Evolutionary conservation across 1,139 yeast genomes (phyloP).

Genomic region (Blastobotrys indianensis): DNA sequence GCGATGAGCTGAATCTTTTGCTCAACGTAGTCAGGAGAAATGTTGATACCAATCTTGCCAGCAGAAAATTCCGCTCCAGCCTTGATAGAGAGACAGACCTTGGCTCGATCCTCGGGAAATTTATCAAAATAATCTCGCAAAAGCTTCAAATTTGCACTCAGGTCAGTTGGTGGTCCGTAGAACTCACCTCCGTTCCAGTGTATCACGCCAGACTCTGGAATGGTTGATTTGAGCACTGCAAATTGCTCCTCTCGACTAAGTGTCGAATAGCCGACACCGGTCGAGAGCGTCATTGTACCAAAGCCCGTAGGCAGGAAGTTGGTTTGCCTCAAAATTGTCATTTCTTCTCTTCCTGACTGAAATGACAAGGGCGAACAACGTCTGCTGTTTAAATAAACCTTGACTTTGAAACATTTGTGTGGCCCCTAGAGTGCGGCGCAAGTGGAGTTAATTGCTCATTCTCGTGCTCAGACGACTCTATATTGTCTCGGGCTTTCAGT

Average conservation of each 20-base stretch:
- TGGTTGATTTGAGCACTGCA: constrained; percentile 44
- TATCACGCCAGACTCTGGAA: constrained; percentile 43
- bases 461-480: too few species aligned
- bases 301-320: constrained; percentile 39
- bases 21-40: not conserved
- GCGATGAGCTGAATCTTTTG: constrained; percentile 41
- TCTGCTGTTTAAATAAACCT: too few species aligned
- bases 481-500: too few species aligned
- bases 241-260: constrained; percentile 30
- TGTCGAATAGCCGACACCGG: constrained; percentile 36
- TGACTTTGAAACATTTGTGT: too few species aligned
- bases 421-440: too few species aligned
- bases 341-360: too few species aligned
- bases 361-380: too few species aligned
- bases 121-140: constrained; percentile 51
- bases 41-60: not conserved
- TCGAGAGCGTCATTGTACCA: constrained; percentile 62
- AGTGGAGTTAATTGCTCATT: too few species aligned
- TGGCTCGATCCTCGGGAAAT: constrained; percentile 48
- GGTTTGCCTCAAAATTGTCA: not conserved
- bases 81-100: constrained; percentile 58
- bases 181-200: constrained; percentile 74
- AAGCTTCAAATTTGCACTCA: constrained; percentile 46
- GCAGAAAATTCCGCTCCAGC: constrained; percentile 26
- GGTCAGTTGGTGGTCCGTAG: constrained; percentile 47